Base-by-base conservation (phyloP, 148 eudicot genomes). In the Rhododendron mucronatum region DNA sequence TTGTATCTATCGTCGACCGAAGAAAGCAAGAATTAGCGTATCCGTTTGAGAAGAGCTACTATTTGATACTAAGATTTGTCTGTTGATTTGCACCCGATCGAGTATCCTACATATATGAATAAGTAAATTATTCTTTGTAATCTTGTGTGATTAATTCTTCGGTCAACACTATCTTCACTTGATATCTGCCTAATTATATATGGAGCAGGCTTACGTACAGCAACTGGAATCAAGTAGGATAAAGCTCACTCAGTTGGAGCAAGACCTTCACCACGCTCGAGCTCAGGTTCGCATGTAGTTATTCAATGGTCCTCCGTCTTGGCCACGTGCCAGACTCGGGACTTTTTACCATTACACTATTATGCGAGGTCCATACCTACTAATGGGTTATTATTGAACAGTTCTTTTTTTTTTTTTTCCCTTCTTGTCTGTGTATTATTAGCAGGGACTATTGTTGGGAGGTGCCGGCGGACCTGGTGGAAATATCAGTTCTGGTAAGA, bases 211-310 rank as follows among this genome's bases (percentile, higher is more conserved):
- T 30, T 96, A 96, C 90, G 98, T 96, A 81, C 98, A 96, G 89
- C 98, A 96, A 90, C 92, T 96, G 81, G 98, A 96, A 88, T 85
- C 96, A 83, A 96, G 98, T 89, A 93, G 98, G 89, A 93, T 96
- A 44, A 94, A 92, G 92, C 94, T 96, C 48, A 88, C 94, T 88
- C 98, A 96, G 86, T 89, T 96, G 37, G 98, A 96, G 80, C 98
- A 94, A 84, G 98, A 94, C 33, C 95, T 96, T 86, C 98, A 96
- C 86, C 86, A 95, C 83, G 98, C 98, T 84, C 86, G 98, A 86
- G 86, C 96, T 59, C 98, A 96, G 97, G 98, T 96, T 71, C 21
- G 13, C 30, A 5, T 4, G 21, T 79, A 61, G 11, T 26, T 7
- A 63, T 18, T 1, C 28, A 45, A 51, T 51, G 21, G 8, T 10